A percentile compares a stretch with the other conserved stretches of the same genome.
These are phyloP conservation scores for Cytospora piceae DNA, from an alignment of 2,329 filamentous ascomycete genomes.

Conservation along the genomic window DNA sequence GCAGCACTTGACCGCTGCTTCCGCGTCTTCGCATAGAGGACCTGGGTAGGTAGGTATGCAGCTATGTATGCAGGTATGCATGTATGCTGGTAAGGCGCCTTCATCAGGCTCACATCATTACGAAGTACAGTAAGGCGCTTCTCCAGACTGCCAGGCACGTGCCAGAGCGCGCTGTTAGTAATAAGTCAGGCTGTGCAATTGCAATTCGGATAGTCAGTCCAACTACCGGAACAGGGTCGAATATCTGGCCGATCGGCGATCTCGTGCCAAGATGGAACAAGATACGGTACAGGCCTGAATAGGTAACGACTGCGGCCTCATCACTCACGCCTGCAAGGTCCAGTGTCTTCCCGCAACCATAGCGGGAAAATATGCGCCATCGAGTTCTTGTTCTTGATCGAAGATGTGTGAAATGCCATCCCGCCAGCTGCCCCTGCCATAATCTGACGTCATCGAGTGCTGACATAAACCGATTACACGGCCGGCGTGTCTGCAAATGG, in stretches of 20 bases:
- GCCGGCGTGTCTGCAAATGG: not conserved
- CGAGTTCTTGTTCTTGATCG: conserved; percentile 1
- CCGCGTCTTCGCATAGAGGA: not conserved
- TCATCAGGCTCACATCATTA: not conserved
- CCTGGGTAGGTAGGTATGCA: too few species aligned
- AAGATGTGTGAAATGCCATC: not conserved
- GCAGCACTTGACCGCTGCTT: conserved; percentile 1
- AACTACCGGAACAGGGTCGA: not conserved
- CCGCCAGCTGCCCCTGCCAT: not conserved
- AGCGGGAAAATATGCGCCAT: not conserved
- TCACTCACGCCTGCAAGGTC: too few species aligned
- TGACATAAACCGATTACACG: not conserved
- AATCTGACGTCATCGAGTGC: not conserved
- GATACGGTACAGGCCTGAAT: not conserved
- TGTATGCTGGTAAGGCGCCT: not conserved
- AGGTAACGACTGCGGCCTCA: not conserved
- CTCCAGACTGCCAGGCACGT: not conserved
- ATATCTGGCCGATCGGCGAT: not conserved
- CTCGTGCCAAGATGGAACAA: not conserved
- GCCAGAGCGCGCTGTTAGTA: not conserved
- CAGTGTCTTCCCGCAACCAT: too few species aligned
- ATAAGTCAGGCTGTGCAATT: not conserved
- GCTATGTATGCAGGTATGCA: not conserved
- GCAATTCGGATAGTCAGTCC: not conserved
- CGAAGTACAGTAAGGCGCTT: not conserved